A percentile compares a stretch with the other conserved stretches of the same genome.
phyloP scores from a whole-genome alignment of 176 grass and related monocot species.

The Rhynchospora breviuscula region DNA sequence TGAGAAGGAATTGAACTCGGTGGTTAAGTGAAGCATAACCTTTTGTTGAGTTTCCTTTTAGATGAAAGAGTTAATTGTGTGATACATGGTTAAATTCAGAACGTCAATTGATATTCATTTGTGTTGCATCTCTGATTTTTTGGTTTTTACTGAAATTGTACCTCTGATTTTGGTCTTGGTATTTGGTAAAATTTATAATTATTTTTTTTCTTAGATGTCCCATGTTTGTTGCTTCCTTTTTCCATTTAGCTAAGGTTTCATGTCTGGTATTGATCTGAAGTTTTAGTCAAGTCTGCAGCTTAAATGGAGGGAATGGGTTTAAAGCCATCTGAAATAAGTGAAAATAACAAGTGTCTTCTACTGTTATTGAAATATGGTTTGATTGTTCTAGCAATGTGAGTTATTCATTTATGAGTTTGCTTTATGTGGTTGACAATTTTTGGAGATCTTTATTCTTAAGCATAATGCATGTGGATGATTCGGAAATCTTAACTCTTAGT shows the following conservation, averaged over 20 bases:
- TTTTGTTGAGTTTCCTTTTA: background rate
- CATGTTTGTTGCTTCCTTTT: background rate
- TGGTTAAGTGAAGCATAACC: background rate
- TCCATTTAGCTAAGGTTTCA: background rate
- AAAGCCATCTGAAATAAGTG: background rate
- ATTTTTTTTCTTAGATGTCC: background rate
- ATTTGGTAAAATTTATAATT: background rate
- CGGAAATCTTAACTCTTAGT: background rate
- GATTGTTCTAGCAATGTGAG: background rate
- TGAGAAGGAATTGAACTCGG: constrained; percentile 16
- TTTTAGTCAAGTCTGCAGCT: background rate
- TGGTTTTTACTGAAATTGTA: background rate
- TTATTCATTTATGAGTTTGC: background rate
- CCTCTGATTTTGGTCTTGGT: background rate
- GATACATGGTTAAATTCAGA: background rate
- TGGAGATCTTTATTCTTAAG: too few relatives aligned
- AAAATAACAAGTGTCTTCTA: background rate
- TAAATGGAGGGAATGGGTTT: background rate
- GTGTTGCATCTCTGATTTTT: background rate
- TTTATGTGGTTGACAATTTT: background rate
- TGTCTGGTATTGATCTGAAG: too few relatives aligned
- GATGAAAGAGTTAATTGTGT: background rate
- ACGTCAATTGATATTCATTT: background rate
- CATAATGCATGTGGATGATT: background rate
- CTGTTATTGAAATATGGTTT: background rate